phyloP scores from a whole-genome alignment of 164 flowering plant genomes.

The Nymphaea colorata region DNA sequence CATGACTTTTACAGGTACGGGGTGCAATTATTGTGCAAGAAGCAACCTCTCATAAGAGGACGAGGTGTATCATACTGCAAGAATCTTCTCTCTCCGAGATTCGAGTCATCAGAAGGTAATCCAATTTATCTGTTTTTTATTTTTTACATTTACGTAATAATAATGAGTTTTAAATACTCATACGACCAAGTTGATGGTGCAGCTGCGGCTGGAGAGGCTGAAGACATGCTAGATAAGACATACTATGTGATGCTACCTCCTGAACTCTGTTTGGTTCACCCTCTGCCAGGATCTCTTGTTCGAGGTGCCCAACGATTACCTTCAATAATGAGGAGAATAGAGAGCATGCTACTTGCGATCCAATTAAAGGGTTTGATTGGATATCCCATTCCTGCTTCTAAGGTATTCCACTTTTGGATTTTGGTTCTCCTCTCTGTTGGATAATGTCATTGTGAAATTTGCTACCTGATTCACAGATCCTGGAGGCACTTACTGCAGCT shows the following conservation, averaged over 20 bases:
- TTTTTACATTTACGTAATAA: not conserved
- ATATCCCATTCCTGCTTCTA: constrained; percentile 67
- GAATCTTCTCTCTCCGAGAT: constrained; percentile 95
- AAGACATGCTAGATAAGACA: constrained; percentile 71
- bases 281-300: constrained; percentile 86
- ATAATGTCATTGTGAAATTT: not conserved
- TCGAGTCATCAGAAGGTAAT: constrained; percentile 79
- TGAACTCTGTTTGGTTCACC: constrained; percentile 89
- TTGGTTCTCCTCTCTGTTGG: not conserved
- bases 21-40: constrained; percentile 62
- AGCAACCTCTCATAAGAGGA: constrained; percentile 79
- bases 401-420: constrained; percentile 27
- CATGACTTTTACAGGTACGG: constrained; percentile 51
- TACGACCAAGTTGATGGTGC: not conserved
- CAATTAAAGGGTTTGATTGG: constrained; percentile 66
- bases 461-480: constrained; percentile 33
- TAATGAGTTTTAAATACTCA: not conserved
- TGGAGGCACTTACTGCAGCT: constrained; percentile 99
- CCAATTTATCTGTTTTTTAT: not conserved
- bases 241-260: constrained; percentile 96
- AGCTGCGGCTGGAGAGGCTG: constrained; percentile 30
- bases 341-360: constrained; percentile 94
- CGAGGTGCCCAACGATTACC: constrained; percentile 96
- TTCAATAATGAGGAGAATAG: constrained; percentile 93
- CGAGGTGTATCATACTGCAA: constrained; percentile 99